Evolutionary conservation across 106 monocot genomes (phyloP).

Genomic region (Narthecium ossifragum): DNA sequence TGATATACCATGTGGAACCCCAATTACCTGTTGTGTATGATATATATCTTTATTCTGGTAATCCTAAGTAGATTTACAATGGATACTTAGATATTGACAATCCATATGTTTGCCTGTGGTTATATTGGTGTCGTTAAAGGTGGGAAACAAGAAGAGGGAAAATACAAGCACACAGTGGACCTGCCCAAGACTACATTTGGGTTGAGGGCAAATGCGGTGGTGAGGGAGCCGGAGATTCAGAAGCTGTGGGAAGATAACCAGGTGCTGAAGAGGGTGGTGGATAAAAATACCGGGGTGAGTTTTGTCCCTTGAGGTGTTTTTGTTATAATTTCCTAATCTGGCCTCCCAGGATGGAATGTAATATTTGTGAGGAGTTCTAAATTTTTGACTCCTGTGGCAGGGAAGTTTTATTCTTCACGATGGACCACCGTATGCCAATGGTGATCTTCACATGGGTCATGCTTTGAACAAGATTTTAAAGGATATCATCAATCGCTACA

Average conservation of each 20-base stretch:
- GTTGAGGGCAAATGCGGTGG: constrained; percentile 73
- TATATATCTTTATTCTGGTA: too few relatives aligned
- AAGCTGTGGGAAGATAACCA: constrained; percentile 91
- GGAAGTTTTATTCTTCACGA: constrained; percentile 83
- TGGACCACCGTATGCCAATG: constrained; percentile 98
- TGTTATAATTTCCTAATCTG: too few relatives aligned
- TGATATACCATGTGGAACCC: too few relatives aligned
- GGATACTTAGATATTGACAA: too few relatives aligned
- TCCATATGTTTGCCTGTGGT: too few relatives aligned
- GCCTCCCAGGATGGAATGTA: too few relatives aligned
- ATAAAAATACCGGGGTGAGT: constrained; percentile 79
- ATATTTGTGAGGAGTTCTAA: too few relatives aligned
- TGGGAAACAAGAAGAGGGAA: constrained; percentile 63
- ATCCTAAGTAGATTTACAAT: too few relatives aligned
- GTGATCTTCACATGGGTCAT: constrained; percentile 95
- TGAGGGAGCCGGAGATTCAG: constrained; percentile 90
- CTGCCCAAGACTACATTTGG: constrained; percentile 91
- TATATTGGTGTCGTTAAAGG: too few relatives aligned
- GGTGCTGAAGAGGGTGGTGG: constrained; percentile 59
- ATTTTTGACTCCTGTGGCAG: constrained; percentile 41
- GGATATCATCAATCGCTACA: constrained; percentile 93
- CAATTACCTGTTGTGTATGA: too few relatives aligned
- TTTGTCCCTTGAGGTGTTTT: background rate
- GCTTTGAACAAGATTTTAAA: constrained; percentile 98
- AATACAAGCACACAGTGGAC: constrained; percentile 89